phyloP scores from a whole-genome alignment of 1,284 basidiomycete genomes.

The Takashimella koratensis region DNA sequence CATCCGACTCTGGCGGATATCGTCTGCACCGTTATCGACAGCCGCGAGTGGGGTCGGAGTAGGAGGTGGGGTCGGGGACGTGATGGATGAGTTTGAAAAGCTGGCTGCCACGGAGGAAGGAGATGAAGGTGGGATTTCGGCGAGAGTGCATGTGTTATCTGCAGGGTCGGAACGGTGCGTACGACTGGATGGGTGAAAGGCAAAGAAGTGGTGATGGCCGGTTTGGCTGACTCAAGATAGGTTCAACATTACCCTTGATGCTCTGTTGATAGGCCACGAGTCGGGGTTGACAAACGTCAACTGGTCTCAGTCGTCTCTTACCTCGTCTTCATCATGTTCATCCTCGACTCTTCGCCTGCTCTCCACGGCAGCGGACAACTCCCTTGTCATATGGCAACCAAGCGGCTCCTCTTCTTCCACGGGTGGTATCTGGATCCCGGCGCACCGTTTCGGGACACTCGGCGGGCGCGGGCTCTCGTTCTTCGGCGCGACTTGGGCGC shows the following conservation, averaged over 20 bases:
- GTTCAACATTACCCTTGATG: slow-evolving; percentile 80
- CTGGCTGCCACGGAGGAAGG: neutral
- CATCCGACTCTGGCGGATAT: slow-evolving; percentile 78
- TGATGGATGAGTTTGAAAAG: slow-evolving; percentile 77
- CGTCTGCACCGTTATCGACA: slow-evolving; percentile 35
- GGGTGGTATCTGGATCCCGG: slow-evolving; percentile 75
- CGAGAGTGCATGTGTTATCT: neutral
- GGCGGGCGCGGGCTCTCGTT: slow-evolving; percentile 85
- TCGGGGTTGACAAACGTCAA: slow-evolving; percentile 79
- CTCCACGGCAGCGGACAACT: slow-evolving; percentile 87
- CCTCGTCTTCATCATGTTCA: slow-evolving; percentile 12
- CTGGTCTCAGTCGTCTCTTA: slow-evolving; percentile 59
- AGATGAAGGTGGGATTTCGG: neutral
- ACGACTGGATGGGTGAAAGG: too few relatives aligned
- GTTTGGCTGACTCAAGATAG: too few relatives aligned
- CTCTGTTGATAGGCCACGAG: slow-evolving; percentile 87
- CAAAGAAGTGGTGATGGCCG: too few relatives aligned
- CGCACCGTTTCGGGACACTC: slow-evolving; percentile 85
- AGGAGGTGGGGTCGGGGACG: slow-evolving; percentile 55
- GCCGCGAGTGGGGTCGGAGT: slow-evolving; percentile 46
- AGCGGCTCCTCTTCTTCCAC: slow-evolving; percentile 53
- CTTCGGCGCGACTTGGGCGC: slow-evolving; percentile 75
- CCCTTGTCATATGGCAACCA: slow-evolving; percentile 86
- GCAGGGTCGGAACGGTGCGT: neutral
- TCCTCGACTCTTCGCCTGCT: slow-evolving; percentile 58